phyloP scores from a whole-genome alignment of 1,284 basidiomycete species.

The Pisolithus thermaeus region DNA sequence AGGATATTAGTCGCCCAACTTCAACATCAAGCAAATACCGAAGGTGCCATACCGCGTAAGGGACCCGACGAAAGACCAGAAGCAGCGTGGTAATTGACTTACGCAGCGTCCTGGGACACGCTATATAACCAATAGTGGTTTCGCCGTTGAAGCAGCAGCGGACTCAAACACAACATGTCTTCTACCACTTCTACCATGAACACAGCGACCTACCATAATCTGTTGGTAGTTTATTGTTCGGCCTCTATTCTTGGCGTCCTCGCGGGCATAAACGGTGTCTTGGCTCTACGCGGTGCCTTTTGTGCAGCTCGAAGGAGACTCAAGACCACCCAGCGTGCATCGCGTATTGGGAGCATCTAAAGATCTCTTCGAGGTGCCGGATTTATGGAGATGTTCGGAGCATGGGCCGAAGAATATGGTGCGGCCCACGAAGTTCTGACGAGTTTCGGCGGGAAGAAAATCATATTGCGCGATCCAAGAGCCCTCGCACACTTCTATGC shows the following conservation, averaged over 20 bases:
- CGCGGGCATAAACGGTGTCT: constrained; percentile 8
- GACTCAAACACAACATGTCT: no score
- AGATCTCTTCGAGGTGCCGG: constrained; percentile 7
- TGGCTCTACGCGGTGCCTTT: constrained; percentile 10
- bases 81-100: background rate
- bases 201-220: no score
- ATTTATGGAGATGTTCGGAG: constrained; percentile 24
- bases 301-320: constrained; percentile 6
- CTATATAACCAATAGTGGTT: no score
- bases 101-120: no score
- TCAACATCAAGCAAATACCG: background rate
- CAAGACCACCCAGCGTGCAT: constrained; percentile 23
- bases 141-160: no score
- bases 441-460: constrained; percentile 33
- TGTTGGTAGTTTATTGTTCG: background rate
- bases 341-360: constrained; percentile 23
- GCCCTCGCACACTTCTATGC: constrained; percentile 26
- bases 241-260: constrained; percentile 4
- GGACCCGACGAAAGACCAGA: background rate
- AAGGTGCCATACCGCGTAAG: background rate
- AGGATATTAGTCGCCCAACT: background rate
- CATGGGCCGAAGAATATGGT: constrained; percentile 42
- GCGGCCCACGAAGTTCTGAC: constrained; percentile 38
- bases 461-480: constrained; percentile 50
- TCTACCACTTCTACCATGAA: no score